phyloP scores from a whole-genome alignment of 768 basidiomycete species.

The Favolaschia claudopus region DNA sequence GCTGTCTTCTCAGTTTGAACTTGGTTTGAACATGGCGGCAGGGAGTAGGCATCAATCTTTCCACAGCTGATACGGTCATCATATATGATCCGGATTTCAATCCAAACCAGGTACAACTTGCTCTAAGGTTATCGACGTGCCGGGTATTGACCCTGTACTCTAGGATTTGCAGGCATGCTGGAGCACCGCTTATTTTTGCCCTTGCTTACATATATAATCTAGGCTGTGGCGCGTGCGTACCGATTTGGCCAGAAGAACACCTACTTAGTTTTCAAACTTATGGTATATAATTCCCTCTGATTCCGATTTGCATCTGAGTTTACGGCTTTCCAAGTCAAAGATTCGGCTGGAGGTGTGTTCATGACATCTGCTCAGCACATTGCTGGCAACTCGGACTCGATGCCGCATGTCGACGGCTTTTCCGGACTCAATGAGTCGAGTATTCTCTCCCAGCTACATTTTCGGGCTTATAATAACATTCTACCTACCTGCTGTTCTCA shows the following conservation, averaged over 20 bases:
- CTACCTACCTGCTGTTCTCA: too few relatives aligned
- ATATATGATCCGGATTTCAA: conserved; percentile 98
- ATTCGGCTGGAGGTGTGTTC: conserved; percentile 84
- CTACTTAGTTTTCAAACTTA: conserved; percentile 93
- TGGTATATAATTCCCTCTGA: conserved; percentile 51
- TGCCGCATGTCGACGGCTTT: too few relatives aligned
- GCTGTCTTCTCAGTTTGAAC: conserved; percentile 1
- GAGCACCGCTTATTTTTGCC: neutral
- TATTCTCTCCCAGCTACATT: too few relatives aligned
- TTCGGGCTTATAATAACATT: too few relatives aligned
- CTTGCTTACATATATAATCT: too few relatives aligned
- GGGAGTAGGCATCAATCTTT: conserved; percentile 92
- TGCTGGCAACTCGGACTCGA: too few relatives aligned
- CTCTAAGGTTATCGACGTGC: neutral
- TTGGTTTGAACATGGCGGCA: too few relatives aligned
- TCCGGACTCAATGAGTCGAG: too few relatives aligned
- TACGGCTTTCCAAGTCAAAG: conserved; percentile 58
- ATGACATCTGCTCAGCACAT: too few relatives aligned
- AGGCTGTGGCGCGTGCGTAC: conserved; percentile 96
- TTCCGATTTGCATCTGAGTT: neutral
- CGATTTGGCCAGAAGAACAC: conserved; percentile 95
- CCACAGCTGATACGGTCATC: conserved; percentile 91
- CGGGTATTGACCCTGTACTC: neutral
- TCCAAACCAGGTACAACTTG: conserved; percentile 81
- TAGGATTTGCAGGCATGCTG: conserved; percentile 88